These are phyloP conservation scores for Aleurites moluccanus DNA, from an alignment of 441 rosid species.

Conservation along the genomic window DNA sequence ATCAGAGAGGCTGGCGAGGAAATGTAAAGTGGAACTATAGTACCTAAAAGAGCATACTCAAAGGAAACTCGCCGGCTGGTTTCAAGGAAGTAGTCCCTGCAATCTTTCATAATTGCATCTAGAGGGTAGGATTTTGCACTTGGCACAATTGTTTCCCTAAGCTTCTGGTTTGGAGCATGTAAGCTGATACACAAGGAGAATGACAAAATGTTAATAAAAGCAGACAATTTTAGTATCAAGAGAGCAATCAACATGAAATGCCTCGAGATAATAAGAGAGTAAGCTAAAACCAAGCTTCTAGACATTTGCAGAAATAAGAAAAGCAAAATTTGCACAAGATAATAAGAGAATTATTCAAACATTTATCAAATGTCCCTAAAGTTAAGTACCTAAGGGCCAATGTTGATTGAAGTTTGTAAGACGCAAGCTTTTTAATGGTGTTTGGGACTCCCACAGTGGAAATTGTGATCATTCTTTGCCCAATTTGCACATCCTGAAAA, in stretches of 20 bases:
- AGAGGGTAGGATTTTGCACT: conserved; percentile 95
- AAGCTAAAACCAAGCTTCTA: background rate
- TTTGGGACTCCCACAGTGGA: conserved; percentile 97
- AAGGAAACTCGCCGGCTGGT: conserved; percentile 87
- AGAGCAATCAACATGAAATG: background rate
- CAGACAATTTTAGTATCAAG: background rate
- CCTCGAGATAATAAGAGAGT: background rate
- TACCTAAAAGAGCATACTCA: conserved; percentile 91
- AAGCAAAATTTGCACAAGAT: background rate
- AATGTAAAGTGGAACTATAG: conserved; percentile 17
- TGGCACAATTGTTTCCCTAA: conserved; percentile 86
- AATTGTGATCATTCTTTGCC: conserved; percentile 97
- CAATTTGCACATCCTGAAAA: conserved; percentile 83
- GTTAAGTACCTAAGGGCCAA: conserved; percentile 81
- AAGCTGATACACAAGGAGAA: conserved; percentile 46
- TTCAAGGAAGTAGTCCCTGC: conserved; percentile 77
- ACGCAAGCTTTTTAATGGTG: conserved; percentile 84
- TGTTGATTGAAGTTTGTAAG: conserved; percentile 94
- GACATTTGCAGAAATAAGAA: background rate
- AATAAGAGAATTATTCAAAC: background rate
- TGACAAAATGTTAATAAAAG: background rate
- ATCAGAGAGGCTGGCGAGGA: background rate
- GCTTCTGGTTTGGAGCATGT: conserved; percentile 93
- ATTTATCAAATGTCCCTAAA: background rate
- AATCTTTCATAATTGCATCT: conserved; percentile 88